These are phyloP conservation scores for Fraxinus baroniana DNA, from an alignment of 305 asterid genomes.

Conservation along the genomic window DNA sequence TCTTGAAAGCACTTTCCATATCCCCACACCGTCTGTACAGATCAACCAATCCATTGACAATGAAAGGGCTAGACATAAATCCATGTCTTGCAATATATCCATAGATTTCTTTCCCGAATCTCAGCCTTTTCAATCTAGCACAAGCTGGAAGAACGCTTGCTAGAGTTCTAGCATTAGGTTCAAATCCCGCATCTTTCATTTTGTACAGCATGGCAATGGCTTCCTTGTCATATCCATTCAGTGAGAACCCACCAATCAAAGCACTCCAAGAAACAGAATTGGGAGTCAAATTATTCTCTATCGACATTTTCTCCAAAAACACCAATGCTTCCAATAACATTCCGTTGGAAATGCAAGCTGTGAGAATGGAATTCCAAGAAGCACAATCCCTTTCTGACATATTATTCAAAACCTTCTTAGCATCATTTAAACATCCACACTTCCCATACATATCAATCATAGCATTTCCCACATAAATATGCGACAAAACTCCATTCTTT, in stretches of 20 bases:
- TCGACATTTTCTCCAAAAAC: constrained; percentile 45
- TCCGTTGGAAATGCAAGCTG: constrained; percentile 65
- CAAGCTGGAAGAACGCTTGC: constrained; percentile 71
- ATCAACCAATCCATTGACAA: constrained; percentile 75
- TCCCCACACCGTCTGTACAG: constrained; percentile 63
- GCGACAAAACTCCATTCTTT: constrained; percentile 48
- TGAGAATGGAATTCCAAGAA: constrained; percentile 73
- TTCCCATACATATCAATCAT: constrained; percentile 79
- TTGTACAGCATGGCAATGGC: constrained; percentile 51
- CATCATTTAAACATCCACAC: constrained; percentile 54
- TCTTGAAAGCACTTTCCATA: constrained; percentile 48
- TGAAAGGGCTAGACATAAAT: constrained; percentile 56
- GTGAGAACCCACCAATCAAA: constrained; percentile 66
- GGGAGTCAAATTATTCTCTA: constrained; percentile 38
- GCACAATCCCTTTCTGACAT: constrained; percentile 52
- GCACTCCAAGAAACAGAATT: constrained; percentile 69
- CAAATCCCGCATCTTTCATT: constrained; percentile 55
- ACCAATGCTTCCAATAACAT: constrained; percentile 47
- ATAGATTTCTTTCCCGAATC: constrained; percentile 66
- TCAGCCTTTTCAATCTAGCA: constrained; percentile 48
- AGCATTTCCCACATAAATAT: constrained; percentile 65
- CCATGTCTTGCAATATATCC: constrained; percentile 58
- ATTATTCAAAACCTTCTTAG: constrained; percentile 40
- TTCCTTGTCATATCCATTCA: constrained; percentile 57
- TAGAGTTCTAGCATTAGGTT: constrained; percentile 53